phyloP scores from a whole-genome alignment of 306 rosid genomes.

The Alnus glutinosa region DNA sequence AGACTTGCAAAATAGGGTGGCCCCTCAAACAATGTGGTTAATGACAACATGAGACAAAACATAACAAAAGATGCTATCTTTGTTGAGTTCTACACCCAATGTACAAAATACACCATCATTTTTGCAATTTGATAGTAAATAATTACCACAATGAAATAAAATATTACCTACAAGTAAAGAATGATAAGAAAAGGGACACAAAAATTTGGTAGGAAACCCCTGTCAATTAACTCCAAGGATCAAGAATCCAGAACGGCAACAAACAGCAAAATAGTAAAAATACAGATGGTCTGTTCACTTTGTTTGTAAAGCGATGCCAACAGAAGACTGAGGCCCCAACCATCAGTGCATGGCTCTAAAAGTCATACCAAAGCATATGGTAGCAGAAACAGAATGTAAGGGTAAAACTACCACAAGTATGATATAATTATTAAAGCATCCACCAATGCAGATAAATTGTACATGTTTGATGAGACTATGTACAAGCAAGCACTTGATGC shows the following conservation, averaged over 20 bases:
- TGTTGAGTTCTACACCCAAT: neutral
- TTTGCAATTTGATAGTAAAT: neutral
- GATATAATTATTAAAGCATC: neutral
- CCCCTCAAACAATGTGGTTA: neutral
- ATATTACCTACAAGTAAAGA: neutral
- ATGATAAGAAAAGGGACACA: neutral
- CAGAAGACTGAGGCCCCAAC: neutral
- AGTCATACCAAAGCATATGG: neutral
- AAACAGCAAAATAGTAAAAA: neutral
- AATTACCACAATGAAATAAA: neutral
- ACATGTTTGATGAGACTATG: slow-evolving; percentile 31
- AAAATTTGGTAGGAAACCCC: neutral
- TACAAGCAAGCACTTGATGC: slow-evolving; percentile 36
- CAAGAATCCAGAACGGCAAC: neutral
- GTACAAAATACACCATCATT: neutral
- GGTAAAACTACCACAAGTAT: neutral
- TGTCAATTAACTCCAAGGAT: neutral
- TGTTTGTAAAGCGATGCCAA: neutral
- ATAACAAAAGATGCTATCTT: neutral
- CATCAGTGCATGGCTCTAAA: neutral
- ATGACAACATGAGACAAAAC: neutral
- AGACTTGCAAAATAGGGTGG: neutral
- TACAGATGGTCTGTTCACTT: slow-evolving; percentile 5
- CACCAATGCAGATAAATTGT: neutral
- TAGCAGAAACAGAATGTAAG: neutral